These are phyloP conservation scores for Cordyceps farinosa DNA, from an alignment of 2,329 filamentous ascomycete genomes.

Conservation along the genomic window DNA sequence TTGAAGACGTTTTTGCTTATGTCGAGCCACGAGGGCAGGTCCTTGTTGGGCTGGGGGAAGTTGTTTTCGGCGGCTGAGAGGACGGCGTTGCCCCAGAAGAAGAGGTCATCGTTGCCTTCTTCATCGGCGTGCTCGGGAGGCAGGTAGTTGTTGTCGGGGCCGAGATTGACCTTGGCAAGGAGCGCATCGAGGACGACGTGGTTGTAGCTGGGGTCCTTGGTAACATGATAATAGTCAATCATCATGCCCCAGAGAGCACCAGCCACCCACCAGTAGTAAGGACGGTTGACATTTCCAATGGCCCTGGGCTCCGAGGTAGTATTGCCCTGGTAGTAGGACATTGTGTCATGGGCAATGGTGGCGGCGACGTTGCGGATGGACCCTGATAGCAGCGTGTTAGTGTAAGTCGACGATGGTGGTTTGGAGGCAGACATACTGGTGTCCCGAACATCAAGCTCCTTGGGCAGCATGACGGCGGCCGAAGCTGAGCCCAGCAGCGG, in stretches of 20 bases:
- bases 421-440: constrained; percentile 28
- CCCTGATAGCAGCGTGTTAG: constrained; percentile 37
- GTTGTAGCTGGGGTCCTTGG: constrained; percentile 60
- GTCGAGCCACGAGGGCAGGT: constrained; percentile 55
- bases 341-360: constrained; percentile 57
- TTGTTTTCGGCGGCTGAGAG: constrained; percentile 61
- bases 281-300: constrained; percentile 60
- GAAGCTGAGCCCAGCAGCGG: constrained; percentile 21
- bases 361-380: constrained; percentile 61
- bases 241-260: constrained; percentile 65
- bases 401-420: not conserved
- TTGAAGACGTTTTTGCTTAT: constrained; percentile 67
- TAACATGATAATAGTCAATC: constrained; percentile 67
- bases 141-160: constrained; percentile 58
- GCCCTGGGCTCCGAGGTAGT: constrained; percentile 35
- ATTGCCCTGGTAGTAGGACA: constrained; percentile 64
- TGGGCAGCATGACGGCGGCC: constrained; percentile 31
- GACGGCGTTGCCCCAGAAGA: constrained; percentile 64
- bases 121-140: constrained; percentile 51
- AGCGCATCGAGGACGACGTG: constrained; percentile 56
- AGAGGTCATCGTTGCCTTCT: constrained; percentile 66
- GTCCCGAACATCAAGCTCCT: constrained; percentile 38
- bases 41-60: constrained; percentile 51
- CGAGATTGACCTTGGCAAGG: constrained; percentile 51
- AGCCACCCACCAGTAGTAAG: constrained; percentile 67